Conservation (phyloP, 805 yeast species). For the Myxozyma sirexii region DNA sequence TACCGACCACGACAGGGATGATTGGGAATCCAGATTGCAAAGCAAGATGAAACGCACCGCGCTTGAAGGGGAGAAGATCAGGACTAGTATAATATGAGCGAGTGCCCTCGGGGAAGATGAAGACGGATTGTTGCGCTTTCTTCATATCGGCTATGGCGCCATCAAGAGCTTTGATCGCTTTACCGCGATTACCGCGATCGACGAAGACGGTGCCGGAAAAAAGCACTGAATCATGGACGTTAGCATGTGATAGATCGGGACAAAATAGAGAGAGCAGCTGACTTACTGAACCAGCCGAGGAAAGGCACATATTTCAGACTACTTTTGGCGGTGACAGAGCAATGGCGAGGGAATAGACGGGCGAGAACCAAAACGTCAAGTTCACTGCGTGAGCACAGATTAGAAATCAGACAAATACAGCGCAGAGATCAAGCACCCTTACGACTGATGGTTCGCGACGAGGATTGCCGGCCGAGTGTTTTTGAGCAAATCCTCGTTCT, state of each 20-base stretch:
- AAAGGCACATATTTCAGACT: conserved; percentile 83
- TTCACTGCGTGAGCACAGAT: conserved; percentile 49
- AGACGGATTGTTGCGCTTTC: conserved; percentile 68
- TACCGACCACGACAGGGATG: conserved; percentile 84
- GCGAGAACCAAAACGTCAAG: conserved; percentile 84
- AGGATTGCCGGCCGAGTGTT: conserved; percentile 69
- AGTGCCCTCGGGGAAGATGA: conserved; percentile 97
- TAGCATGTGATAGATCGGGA: background rate
- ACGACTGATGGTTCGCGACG: conserved; percentile 81
- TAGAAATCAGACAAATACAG: background rate
- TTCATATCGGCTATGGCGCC: conserved; percentile 67
- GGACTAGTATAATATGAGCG: conserved; percentile 76
- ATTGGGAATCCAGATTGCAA: conserved; percentile 88
- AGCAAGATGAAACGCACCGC: conserved; percentile 98
- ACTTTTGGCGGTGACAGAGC: conserved; percentile 90
- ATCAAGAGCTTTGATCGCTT: conserved; percentile 75
- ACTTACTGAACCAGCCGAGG: conserved; percentile 82
- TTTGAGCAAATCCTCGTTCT: conserved; percentile 60
- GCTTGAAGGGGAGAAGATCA: conserved; percentile 82
- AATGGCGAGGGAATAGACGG: conserved; percentile 78
- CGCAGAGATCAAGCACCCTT: conserved; percentile 5
- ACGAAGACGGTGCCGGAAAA: conserved; percentile 88
- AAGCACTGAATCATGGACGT: conserved; percentile 61
- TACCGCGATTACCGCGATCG: conserved; percentile 75
- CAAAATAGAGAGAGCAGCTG: background rate